phyloP scores from a whole-genome alignment of 2,329 filamentous ascomycete species.

The Trichoderma atrobrunneum region DNA sequence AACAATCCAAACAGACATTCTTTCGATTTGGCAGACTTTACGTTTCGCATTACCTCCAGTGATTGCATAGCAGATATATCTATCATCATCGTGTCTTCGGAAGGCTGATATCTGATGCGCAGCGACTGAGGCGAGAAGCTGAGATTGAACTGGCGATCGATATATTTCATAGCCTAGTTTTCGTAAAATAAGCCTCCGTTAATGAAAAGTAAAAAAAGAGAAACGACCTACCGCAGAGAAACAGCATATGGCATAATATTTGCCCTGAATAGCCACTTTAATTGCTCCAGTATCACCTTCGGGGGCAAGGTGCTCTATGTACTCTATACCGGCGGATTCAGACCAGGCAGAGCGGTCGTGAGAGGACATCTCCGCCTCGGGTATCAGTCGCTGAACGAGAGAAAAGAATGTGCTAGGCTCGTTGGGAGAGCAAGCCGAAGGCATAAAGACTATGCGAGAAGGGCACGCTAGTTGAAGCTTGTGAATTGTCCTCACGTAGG shows the following conservation, averaged over 20 bases:
- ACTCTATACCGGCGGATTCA: conserved; percentile 72
- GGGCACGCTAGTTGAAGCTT: conserved; percentile 81
- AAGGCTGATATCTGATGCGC: conserved; percentile 80
- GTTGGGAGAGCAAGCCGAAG: conserved; percentile 62
- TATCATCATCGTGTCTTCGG: conserved; percentile 93
- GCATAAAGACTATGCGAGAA: conserved; percentile 74
- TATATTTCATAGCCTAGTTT: conserved; percentile 71
- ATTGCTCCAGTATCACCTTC: conserved; percentile 76
- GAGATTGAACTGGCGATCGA: conserved; percentile 66
- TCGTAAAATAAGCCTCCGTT: not conserved
- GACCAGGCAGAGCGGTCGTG: conserved; percentile 82
- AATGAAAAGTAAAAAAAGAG: not conserved
- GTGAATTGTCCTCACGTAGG: conserved; percentile 82
- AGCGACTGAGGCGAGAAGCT: conserved; percentile 77
- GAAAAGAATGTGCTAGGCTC: conserved; percentile 70
- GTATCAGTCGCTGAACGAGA: conserved; percentile 63
- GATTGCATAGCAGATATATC: conserved; percentile 84
- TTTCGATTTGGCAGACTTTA: conserved; percentile 72
- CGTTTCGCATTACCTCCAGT: conserved; percentile 86
- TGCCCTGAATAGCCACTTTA: conserved; percentile 75
- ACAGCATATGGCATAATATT: conserved; percentile 80
- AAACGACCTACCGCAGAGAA: conserved; percentile 69
- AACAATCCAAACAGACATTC: conserved; percentile 81
- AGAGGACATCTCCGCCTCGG: conserved; percentile 37
- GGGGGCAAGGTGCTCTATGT: conserved; percentile 76